Percentiles rank a stretch among this genome's conserved stretches.
Evolutionary conservation across 345 rosid genomes (phyloP).

Genomic region (Eucalyptus sp.): DNA sequence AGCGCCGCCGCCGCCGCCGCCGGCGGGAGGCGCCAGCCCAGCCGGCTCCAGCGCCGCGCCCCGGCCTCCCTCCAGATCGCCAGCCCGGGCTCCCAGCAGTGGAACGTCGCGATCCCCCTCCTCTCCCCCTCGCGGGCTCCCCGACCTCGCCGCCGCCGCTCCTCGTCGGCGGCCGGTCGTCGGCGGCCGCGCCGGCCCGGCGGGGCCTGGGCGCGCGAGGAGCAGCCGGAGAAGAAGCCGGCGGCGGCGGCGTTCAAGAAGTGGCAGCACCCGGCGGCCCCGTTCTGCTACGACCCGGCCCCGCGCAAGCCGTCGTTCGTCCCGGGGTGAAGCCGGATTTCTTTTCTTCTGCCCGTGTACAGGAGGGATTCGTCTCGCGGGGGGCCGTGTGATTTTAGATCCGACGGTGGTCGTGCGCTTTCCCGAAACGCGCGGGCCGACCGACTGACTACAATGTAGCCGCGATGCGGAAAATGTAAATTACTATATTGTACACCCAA

Average conservation of each 20-base stretch:
- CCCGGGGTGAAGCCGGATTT: conserved; percentile 21
- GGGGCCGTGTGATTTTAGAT: background rate
- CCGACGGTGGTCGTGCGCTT: background rate
- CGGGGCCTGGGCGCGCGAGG: conserved; percentile 18
- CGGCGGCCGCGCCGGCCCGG: background rate
- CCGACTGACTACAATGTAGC: background rate
- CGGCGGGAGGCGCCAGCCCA: conserved; percentile 21
- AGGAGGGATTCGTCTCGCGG: background rate
- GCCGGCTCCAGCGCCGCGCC: conserved; percentile 63
- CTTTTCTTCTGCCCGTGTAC: background rate
- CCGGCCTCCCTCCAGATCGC: conserved; percentile 58
- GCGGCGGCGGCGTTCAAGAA: conserved; percentile 41
- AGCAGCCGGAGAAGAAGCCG: conserved; percentile 7
- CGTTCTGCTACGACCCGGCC: conserved; percentile 44
- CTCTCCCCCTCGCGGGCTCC: conserved; percentile 60
- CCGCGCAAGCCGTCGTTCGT: conserved; percentile 41
- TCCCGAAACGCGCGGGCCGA: background rate
- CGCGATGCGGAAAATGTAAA: background rate
- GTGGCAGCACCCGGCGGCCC: conserved; percentile 97
- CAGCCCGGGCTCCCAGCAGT: conserved; percentile 24
- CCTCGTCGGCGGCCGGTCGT: conserved; percentile 41
- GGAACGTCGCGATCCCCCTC: conserved; percentile 91
- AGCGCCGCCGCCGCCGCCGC: background rate
- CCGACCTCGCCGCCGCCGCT: conserved; percentile 26
- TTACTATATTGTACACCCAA: background rate